These are phyloP conservation scores for Fistulinella prunicolor DNA, from an alignment of 768 basidiomycete genomes.

Conservation along the genomic window DNA sequence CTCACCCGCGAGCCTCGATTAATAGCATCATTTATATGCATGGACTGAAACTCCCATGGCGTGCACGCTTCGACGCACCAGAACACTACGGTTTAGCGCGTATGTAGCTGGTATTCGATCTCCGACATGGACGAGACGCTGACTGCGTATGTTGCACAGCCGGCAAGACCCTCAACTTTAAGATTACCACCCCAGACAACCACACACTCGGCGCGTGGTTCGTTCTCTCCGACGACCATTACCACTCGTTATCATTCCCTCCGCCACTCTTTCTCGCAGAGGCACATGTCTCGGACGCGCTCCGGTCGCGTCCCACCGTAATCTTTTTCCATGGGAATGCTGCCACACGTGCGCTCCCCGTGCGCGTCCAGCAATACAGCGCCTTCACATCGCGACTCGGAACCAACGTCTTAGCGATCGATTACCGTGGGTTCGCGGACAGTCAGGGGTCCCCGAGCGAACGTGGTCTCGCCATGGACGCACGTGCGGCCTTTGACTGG, in stretches of 20 bases:
- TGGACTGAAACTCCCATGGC: slow-evolving; percentile 57
- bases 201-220: slow-evolving; percentile 86
- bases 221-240: slow-evolving; percentile 63
- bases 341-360: slow-evolving; percentile 66
- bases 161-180: slow-evolving; percentile 72
- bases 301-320: slow-evolving; percentile 65
- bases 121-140: background rate
- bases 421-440: slow-evolving; percentile 93
- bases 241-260: slow-evolving; percentile 45
- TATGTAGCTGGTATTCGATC: slow-evolving; percentile 39
- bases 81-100: slow-evolving; percentile 82
- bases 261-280: slow-evolving; percentile 37
- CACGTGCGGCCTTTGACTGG: slow-evolving; percentile 80
- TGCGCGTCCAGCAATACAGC: slow-evolving; percentile 67
- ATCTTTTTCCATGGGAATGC: slow-evolving; percentile 94
- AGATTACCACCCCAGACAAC: slow-evolving; percentile 72
- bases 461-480: slow-evolving; percentile 68
- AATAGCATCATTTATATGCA: slow-evolving; percentile 63
- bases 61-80: slow-evolving; percentile 62
- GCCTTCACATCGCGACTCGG: slow-evolving; percentile 62
- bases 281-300: slow-evolving; percentile 49
- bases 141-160: slow-evolving; percentile 44
- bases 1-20: slow-evolving; percentile 19
- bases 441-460: slow-evolving; percentile 79
- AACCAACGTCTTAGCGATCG: slow-evolving; percentile 79